These are phyloP conservation scores for Umbelopsis vinacea DNA, from an alignment of 192 early-diverging fungal genomes.

Conservation along the genomic window DNA sequence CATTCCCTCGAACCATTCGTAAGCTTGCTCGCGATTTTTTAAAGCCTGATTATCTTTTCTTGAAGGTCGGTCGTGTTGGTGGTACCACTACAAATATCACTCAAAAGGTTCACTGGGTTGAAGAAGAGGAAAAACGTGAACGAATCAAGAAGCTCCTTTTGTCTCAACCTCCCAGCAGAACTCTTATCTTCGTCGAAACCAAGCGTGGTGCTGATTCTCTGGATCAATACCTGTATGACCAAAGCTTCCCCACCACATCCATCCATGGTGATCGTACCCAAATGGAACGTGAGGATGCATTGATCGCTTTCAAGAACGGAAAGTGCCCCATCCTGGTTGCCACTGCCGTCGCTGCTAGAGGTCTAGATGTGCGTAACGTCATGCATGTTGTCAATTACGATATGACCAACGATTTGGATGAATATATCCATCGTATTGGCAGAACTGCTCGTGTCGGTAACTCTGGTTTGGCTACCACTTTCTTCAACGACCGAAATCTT, in stretches of 20 bases:
- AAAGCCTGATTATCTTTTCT: slow-evolving; percentile 72
- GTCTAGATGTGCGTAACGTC: slow-evolving; percentile 79
- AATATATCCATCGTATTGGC: slow-evolving; percentile 79
- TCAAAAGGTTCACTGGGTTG: slow-evolving; percentile 57
- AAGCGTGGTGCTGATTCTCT: slow-evolving; percentile 80
- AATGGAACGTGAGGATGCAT: slow-evolving; percentile 74
- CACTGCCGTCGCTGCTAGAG: slow-evolving; percentile 79
- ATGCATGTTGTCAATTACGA: slow-evolving; percentile 84
- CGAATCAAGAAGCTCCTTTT: slow-evolving; percentile 52
- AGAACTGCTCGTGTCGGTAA: slow-evolving; percentile 69
- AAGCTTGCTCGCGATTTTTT: slow-evolving; percentile 92
- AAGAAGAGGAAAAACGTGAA: slow-evolving; percentile 36
- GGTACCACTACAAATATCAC: slow-evolving; percentile 89
- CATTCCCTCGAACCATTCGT: slow-evolving; percentile 93
- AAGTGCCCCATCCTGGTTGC: slow-evolving; percentile 68
- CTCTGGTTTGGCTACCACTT: slow-evolving; percentile 57
- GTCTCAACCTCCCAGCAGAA: slow-evolving; percentile 59
- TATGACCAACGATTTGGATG: slow-evolving; percentile 75
- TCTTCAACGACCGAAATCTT: slow-evolving; percentile 50
- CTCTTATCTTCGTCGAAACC: slow-evolving; percentile 84
- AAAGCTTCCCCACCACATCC: slow-evolving; percentile 77
- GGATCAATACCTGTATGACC: slow-evolving; percentile 67
- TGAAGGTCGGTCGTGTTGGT: slow-evolving; percentile 90
- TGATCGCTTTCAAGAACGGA: slow-evolving; percentile 72
- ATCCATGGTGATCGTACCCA: slow-evolving; percentile 89